Evolutionary conservation across 345 rosid species (phyloP).

Genomic region (Ceriops zippeliana): DNA sequence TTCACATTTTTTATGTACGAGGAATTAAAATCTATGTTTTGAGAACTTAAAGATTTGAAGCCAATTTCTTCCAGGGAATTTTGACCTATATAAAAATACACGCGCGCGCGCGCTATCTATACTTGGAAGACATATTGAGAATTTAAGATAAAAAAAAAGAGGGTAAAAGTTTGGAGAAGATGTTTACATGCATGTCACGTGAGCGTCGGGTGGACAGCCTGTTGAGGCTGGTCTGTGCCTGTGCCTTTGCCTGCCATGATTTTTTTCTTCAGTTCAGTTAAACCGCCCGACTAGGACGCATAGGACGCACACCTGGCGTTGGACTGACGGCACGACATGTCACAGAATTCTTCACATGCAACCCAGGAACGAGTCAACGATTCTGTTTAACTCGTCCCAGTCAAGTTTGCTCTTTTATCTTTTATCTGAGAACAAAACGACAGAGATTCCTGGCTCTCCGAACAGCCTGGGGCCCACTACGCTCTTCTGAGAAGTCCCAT

Average conservation of each 20-base stretch:
- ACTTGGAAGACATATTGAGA: too few species aligned
- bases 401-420: not conserved
- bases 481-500: constrained; percentile 23
- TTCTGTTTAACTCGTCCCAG: constrained; percentile 4
- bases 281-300: not conserved
- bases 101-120: too few species aligned
- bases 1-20: too few species aligned
- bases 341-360: not conserved
- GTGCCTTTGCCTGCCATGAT: not conserved
- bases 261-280: not conserved
- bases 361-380: not conserved
- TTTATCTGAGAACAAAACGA: constrained; percentile 38
- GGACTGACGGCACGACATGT: too few species aligned
- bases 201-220: not conserved
- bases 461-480: constrained; percentile 20
- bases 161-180: not conserved
- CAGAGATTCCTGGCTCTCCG: constrained; percentile 47
- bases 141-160: too few species aligned
- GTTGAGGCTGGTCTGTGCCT: not conserved
- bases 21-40: too few species aligned
- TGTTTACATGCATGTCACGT: constrained; percentile 6
- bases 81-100: too few species aligned
- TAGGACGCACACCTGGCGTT: not conserved
- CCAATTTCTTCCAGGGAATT: too few species aligned
- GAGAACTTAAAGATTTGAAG: too few species aligned